A percentile compares a stretch with the other conserved stretches of the same genome.
These are phyloP conservation scores for Dentipellis sp. DNA, from an alignment of 768 basidiomycete species.

Conservation along the genomic window DNA sequence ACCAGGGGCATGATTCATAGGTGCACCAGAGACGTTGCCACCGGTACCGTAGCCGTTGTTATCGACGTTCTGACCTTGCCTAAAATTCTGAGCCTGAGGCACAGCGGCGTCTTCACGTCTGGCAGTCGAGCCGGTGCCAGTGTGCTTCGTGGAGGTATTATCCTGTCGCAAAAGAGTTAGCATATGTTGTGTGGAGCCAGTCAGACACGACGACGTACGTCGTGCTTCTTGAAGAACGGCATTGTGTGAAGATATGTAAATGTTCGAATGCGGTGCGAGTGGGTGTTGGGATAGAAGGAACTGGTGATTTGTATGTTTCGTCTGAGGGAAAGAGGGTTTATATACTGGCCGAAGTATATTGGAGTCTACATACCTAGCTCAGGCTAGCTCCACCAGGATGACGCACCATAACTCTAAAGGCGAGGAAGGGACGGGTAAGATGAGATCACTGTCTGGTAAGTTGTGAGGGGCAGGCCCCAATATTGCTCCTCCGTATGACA, in stretches of 20 bases:
- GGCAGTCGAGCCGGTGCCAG: not conserved
- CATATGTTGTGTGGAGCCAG: too few species aligned
- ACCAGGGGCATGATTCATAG: not conserved
- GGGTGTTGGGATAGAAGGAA: not conserved
- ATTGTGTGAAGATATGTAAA: conserved; percentile 1
- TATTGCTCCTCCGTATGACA: too few species aligned
- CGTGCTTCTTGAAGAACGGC: conserved; percentile 16
- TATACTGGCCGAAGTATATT: not conserved
- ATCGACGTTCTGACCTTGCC: too few species aligned
- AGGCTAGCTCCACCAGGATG: too few species aligned
- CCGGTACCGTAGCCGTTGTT: not conserved
- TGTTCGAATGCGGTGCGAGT: not conserved
- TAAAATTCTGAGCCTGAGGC: not conserved
- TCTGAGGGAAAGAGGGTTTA: not conserved
- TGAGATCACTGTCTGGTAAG: too few species aligned
- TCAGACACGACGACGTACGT: too few species aligned
- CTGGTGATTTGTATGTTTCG: too few species aligned
- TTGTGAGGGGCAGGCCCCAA: too few species aligned
- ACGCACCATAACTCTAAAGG: too few species aligned
- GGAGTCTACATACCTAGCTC: too few species aligned
- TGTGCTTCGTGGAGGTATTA: not conserved
- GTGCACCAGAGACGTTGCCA: not conserved
- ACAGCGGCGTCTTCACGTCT: not conserved
- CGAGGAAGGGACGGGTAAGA: too few species aligned
- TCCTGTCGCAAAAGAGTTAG: too few species aligned